Base-by-base conservation (phyloP, 2,329 filamentous ascomycete genomes). In the Pseudocercospora cruenta region DNA sequence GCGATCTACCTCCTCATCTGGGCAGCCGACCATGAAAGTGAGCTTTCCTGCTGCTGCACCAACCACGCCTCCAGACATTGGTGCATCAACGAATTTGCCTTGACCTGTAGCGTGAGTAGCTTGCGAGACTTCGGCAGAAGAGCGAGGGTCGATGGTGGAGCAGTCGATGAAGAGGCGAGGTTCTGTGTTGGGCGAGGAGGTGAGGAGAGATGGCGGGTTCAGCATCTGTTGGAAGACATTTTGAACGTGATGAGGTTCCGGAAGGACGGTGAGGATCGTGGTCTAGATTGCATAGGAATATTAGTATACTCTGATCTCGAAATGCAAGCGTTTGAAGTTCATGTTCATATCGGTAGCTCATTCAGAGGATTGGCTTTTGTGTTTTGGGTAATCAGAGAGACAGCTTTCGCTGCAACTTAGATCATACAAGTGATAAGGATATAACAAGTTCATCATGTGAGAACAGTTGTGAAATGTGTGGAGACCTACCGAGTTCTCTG, bases 41-140 rank as follows among this genome's bases (percentile, higher is more conserved):
- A 99, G 83, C 0, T 93, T 94, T 36, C 91, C 95, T 12, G 93
- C 93, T 5, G 88, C 85, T 10, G 95, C 95, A 51, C 94, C 95
- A 4, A 98, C 93, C 0, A 97, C 94, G 59, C 95, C 95, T 57
- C 95, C 95, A 0, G 94, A 98, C 90, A 99, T 97, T 53, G 95
- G 95, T 2, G 95, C 94, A 77, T 99, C 95, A 65, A 97, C 89
- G 75, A 98, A 97, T 60, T 85, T 85, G 61, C 92, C 92, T 76
- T 90, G 86, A 1, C 87, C 84, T 0, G 88, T 87, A 4, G 86
- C 86, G 64, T 84, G 86, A 1, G 96, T 89, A 24, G 86, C 85
- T 67, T 88, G 84, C 22, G 93, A 93, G 4, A 98, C 90, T 70
- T 88, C 86, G 45, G 88, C 88, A 0, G 94, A 97, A 2, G 93